Evolutionary conservation across 2,329 filamentous ascomycete genomes (phyloP).

Genomic region (Corynespora cassiicola): DNA sequence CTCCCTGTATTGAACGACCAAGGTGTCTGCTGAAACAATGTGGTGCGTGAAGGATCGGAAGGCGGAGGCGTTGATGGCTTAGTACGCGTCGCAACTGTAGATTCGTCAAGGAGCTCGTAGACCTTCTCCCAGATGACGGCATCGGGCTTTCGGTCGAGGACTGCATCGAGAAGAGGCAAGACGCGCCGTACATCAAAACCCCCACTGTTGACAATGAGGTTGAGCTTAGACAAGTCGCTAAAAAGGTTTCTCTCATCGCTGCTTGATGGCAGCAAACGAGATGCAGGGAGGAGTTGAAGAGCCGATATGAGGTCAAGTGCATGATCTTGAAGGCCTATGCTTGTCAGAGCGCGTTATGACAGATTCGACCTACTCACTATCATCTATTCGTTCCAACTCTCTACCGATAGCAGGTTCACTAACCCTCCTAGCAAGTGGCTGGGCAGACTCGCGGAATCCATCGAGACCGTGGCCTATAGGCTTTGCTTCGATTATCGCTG

Average conservation of each 20-base stretch:
- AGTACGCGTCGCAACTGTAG: conserved; percentile 7
- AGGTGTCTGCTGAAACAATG: conserved; percentile 9
- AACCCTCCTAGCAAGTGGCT: too few relatives aligned
- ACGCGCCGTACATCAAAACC: conserved; percentile 14
- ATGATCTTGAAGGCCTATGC: conserved; percentile 4
- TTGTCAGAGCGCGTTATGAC: too few relatives aligned
- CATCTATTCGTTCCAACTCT: too few relatives aligned
- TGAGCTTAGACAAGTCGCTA: conserved; percentile 26
- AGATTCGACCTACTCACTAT: too few relatives aligned
- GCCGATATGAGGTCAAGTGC: conserved; percentile 12
- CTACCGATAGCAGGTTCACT: too few relatives aligned
- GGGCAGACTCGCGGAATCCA: too few relatives aligned
- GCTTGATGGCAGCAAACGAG: conserved; percentile 9
- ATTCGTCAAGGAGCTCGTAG: conserved; percentile 17
- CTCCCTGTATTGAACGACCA: conserved; percentile 7
- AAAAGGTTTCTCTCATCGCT: conserved; percentile 9
- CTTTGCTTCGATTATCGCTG: too few relatives aligned
- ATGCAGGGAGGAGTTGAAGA: conserved; percentile 8
- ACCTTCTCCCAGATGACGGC: conserved; percentile 25
- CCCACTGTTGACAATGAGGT: conserved; percentile 18
- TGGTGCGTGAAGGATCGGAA: conserved; percentile 12
- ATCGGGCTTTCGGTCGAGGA: conserved; percentile 12
- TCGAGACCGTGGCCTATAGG: too few relatives aligned
- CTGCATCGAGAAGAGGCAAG: conserved; percentile 3
- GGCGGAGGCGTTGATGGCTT: conserved; percentile 20